A percentile compares a stretch with the other conserved stretches of the same genome.
Evolutionary conservation across 352 stramenopile species (phyloP).

Genomic region (Pythium coloratum): DNA sequence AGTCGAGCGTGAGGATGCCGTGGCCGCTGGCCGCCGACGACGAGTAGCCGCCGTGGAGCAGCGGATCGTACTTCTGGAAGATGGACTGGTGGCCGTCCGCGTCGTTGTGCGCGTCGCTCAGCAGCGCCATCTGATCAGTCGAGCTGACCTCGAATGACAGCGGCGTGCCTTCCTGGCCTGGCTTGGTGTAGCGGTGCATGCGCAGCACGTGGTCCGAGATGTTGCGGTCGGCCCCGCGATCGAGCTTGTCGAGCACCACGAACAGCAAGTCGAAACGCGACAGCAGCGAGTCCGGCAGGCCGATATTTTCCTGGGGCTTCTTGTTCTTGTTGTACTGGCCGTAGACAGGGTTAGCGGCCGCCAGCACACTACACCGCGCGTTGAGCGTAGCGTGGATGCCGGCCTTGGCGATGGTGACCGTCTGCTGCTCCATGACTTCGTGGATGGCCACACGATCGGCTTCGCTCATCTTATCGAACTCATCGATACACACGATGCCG

Average conservation of each 20-base stretch:
- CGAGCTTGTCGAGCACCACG: constrained; percentile 98
- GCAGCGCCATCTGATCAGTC: constrained; percentile 72
- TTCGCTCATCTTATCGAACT: constrained; percentile 99
- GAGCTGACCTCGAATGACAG: constrained; percentile 87
- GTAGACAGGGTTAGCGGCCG: constrained; percentile 99
- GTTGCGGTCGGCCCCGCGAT: constrained; percentile 92
- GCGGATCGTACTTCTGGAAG: constrained; percentile 90
- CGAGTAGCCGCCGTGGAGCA: constrained; percentile 80
- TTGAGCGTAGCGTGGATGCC: constrained; percentile 99
- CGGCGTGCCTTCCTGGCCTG: constrained; percentile 86
- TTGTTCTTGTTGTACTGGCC: constrained; percentile 99
- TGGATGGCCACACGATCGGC: constrained; percentile 99
- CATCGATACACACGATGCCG: constrained; percentile 99
- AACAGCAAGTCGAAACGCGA: constrained; percentile 99
- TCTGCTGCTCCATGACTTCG: constrained; percentile 99
- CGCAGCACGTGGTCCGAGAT: constrained; percentile 98
- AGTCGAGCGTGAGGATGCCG: constrained; percentile 93
- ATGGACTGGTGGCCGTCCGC: constrained; percentile 80
- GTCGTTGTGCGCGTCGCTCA: constrained; percentile 62
- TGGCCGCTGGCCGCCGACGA: constrained; percentile 50
- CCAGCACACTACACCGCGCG: constrained; percentile 97
- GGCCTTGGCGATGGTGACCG: constrained; percentile 99
- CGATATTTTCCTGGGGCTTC: constrained; percentile 98
- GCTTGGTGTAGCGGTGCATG: constrained; percentile 94
- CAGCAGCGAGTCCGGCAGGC: constrained; percentile 98